These are phyloP conservation scores for Trichosporon ovoides DNA, from an alignment of 1,284 basidiomycete genomes.

Conservation along the genomic window DNA sequence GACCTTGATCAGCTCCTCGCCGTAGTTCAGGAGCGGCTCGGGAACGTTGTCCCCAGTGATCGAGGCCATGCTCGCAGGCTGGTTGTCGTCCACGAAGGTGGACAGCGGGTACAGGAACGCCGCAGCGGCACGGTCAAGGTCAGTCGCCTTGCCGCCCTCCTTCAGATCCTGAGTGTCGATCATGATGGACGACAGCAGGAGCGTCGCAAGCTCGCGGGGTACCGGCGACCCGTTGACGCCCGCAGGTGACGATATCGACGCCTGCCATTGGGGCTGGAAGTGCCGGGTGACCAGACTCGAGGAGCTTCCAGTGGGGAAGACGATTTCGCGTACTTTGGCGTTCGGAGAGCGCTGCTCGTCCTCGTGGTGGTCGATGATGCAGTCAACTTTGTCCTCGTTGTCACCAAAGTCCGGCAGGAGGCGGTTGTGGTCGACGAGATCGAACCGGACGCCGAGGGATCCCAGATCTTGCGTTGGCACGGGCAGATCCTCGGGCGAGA, in stretches of 20 bases:
- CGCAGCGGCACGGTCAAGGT: constrained; percentile 60
- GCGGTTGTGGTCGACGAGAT: constrained; percentile 83
- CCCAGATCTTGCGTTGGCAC: constrained; percentile 50
- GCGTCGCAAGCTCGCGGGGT: constrained; percentile 59
- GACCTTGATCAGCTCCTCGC: constrained; percentile 54
- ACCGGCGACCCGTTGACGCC: constrained; percentile 35
- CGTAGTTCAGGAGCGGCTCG: constrained; percentile 48
- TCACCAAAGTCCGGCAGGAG: constrained; percentile 56
- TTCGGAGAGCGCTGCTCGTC: constrained; percentile 65
- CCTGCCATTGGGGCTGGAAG: constrained; percentile 49
- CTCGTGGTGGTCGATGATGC: constrained; percentile 88
- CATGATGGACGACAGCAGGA: constrained; percentile 72
- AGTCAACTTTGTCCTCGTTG: constrained; percentile 55
- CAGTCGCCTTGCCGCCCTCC: constrained; percentile 64
- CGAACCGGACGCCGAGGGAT: constrained; percentile 57
- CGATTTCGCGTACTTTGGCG: constrained; percentile 64
- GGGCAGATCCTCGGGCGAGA: constrained; percentile 47
- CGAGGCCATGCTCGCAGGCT: not conserved
- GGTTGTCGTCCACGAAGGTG: constrained; percentile 10
- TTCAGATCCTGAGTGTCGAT: constrained; percentile 79
- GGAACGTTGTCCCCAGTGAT: constrained; percentile 18
- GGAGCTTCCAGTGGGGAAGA: constrained; percentile 63
- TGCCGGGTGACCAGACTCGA: constrained; percentile 65
- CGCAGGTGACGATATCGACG: constrained; percentile 23
- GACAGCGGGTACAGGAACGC: constrained; percentile 54